Evolutionary conservation across 2,329 filamentous ascomycete genomes (phyloP).

Genomic region (Phoma herbarum): DNA sequence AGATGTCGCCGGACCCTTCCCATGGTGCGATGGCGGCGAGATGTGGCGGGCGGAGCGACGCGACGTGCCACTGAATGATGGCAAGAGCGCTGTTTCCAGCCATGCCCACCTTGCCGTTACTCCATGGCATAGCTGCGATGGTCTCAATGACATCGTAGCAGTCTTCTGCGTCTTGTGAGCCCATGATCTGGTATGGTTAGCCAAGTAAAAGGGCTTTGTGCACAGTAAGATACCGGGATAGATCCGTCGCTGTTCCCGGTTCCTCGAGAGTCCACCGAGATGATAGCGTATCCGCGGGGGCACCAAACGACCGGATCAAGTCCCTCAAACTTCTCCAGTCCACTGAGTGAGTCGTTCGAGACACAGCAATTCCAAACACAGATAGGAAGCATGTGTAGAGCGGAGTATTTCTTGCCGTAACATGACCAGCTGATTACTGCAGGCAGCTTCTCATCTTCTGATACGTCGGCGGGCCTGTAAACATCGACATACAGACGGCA

Average conservation of each 20-base stretch:
- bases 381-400: constrained; percentile 24
- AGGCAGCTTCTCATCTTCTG: constrained; percentile 50
- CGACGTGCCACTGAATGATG: constrained; percentile 56
- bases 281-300: constrained; percentile 46
- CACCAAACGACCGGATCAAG: constrained; percentile 53
- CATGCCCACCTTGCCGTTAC: constrained; percentile 56
- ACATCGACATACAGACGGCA: constrained; percentile 48
- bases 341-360: constrained; percentile 29
- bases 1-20: constrained; percentile 60
- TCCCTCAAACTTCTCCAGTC: constrained; percentile 56
- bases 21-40: constrained; percentile 58
- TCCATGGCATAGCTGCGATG: constrained; percentile 55
- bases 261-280: constrained; percentile 46
- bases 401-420: constrained; percentile 52
- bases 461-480: constrained; percentile 51
- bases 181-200: constrained; percentile 42
- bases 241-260: constrained; percentile 47
- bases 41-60: constrained; percentile 53
- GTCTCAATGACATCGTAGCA: constrained; percentile 58
- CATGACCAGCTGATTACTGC: constrained; percentile 57
- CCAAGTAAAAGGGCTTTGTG: no score
- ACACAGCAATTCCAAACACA: neutral
- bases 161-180: constrained; percentile 57
- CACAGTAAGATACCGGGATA: neutral
- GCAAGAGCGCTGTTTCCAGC: constrained; percentile 57